Conservation (phyloP, 495 filamentous ascomycete genomes). For the Annulohypoxylon stygium region DNA sequence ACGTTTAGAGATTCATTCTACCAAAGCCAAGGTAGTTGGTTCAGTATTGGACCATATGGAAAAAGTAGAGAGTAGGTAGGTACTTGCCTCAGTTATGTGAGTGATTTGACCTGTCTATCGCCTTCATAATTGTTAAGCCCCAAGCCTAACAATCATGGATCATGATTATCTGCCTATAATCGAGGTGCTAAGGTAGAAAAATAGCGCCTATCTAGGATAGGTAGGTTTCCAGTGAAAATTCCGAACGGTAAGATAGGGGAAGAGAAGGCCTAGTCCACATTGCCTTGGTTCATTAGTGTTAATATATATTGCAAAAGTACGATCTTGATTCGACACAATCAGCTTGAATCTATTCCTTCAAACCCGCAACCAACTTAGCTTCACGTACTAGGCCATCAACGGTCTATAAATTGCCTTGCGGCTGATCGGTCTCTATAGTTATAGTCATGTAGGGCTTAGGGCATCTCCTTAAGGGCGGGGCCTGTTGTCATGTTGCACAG, state of each 20-base stretch:
- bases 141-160: too few species aligned
- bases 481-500: conserved; percentile 8
- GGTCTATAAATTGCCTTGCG: background rate
- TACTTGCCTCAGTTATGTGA: too few species aligned
- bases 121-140: too few species aligned
- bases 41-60: too few species aligned
- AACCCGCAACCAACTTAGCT: background rate
- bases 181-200: too few species aligned
- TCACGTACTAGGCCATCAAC: background rate
- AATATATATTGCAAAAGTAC: background rate
- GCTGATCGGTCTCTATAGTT: background rate
- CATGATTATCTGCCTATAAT: too few species aligned
- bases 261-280: background rate
- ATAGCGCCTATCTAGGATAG: too few species aligned
- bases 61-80: too few species aligned
- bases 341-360: background rate
- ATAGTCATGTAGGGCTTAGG: background rate
- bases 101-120: too few species aligned
- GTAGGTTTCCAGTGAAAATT: too few species aligned
- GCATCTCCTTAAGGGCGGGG: background rate
- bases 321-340: background rate
- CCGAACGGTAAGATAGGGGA: background rate
- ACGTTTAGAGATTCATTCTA: too few species aligned
- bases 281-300: background rate
- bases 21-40: too few species aligned